Evolutionary conservation across 371 early-diverging fungal species (phyloP).

Genomic region (Zancudomyces culisetae): DNA sequence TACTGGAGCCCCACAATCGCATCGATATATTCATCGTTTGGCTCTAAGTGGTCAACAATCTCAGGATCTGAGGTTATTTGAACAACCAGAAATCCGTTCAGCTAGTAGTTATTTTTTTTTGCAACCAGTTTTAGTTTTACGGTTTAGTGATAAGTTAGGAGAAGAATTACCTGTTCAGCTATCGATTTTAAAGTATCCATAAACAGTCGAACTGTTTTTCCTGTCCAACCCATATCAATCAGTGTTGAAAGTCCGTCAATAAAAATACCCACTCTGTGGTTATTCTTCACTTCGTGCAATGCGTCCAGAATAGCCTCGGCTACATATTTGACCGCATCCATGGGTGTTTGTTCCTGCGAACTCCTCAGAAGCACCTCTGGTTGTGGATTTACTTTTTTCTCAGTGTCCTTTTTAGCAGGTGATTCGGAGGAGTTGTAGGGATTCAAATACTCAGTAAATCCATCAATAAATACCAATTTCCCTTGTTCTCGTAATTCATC

Average conservation of each 20-base stretch:
- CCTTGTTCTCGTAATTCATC: not conserved
- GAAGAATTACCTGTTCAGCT: not conserved
- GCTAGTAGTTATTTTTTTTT: not conserved
- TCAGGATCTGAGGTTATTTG: not conserved
- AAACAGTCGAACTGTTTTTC: not conserved
- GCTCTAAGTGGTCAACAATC: not conserved
- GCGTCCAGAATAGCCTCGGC: not conserved
- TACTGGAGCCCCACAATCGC: not conserved
- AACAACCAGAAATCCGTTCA: not conserved
- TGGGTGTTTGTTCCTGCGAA: not conserved
- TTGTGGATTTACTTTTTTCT: not conserved
- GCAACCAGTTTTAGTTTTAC: not conserved
- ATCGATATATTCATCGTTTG: not conserved
- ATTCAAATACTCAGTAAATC: not conserved
- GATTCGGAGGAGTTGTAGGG: not conserved
- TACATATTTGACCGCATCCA: not conserved
- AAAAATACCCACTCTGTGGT: not conserved
- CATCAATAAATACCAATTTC: constrained; percentile 1
- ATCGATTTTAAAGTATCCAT: not conserved
- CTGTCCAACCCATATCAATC: not conserved
- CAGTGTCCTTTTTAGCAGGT: not conserved
- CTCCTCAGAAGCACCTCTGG: not conserved
- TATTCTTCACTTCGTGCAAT: not conserved
- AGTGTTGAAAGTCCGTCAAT: not conserved
- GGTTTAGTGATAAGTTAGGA: not conserved